Evolutionary conservation across 371 early-diverging fungal species (phyloP).

Genomic region (Apophysomyces elegans): DNA sequence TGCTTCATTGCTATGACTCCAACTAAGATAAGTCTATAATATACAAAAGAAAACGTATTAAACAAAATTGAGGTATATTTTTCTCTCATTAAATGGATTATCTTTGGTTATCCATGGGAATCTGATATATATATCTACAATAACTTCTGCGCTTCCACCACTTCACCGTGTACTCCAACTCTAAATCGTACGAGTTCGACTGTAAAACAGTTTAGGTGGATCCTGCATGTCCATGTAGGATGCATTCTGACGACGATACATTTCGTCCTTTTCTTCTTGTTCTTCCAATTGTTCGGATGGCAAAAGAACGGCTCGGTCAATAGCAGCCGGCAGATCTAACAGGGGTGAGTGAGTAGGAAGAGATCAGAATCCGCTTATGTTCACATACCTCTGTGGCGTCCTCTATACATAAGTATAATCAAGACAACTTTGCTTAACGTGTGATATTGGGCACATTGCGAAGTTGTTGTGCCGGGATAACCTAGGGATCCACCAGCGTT

Average conservation of each 20-base stretch:
- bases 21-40: too few species aligned
- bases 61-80: too few species aligned
- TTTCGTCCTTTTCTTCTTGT: not conserved
- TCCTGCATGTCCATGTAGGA: not conserved
- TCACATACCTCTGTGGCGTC: conserved; percentile 48
- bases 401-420: conserved; percentile 51
- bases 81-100: too few species aligned
- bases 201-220: not conserved
- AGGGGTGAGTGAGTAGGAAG: not conserved
- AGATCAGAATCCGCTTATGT: not conserved
- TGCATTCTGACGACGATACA: not conserved
- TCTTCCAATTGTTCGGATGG: conserved; percentile 40
- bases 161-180: too few species aligned
- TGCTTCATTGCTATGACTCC: too few species aligned
- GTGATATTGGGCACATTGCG: conserved; percentile 45
- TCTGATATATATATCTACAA: too few species aligned
- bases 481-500: conserved; percentile 49
- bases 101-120: too few species aligned
- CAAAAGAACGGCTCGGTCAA: conserved; percentile 51
- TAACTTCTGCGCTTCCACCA: too few species aligned
- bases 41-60: too few species aligned
- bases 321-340: conserved; percentile 51
- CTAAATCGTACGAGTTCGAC: not conserved
- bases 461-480: conserved; percentile 38
- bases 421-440: conserved; percentile 45